phyloP scores from a whole-genome alignment of 1,139 yeast genomes.

The Scheffersomyces lignicola region DNA sequence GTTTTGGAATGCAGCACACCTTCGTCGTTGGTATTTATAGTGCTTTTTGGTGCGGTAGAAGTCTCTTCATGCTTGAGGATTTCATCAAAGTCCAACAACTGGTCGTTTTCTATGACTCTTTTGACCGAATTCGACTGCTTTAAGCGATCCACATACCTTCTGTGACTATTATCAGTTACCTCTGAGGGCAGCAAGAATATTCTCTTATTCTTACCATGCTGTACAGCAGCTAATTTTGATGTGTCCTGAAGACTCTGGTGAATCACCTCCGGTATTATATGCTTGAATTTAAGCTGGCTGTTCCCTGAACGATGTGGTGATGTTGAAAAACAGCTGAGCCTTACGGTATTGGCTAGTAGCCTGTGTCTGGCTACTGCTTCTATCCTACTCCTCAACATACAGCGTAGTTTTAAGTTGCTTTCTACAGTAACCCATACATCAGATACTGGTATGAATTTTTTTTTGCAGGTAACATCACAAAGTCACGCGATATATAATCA shows the following conservation, averaged over 20 bases:
- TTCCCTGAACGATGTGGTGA: not conserved
- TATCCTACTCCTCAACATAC: not conserved
- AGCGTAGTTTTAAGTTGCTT: too few species aligned
- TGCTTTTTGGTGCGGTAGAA: too few species aligned
- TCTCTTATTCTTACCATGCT: slow-evolving; percentile 7
- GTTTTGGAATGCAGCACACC: too few species aligned
- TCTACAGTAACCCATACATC: too few species aligned
- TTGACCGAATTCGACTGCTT: not conserved
- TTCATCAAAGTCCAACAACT: too few species aligned
- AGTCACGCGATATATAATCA: too few species aligned
- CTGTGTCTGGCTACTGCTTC: not conserved
- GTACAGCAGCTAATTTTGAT: slow-evolving; percentile 10
- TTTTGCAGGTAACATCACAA: too few species aligned
- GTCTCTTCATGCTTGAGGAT: not conserved
- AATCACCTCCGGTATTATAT: slow-evolving; percentile 11
- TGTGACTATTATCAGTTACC: slow-evolving; percentile 5
- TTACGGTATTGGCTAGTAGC: too few species aligned
- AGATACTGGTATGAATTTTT: too few species aligned
- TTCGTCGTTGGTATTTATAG: too few species aligned
- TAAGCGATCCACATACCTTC: slow-evolving; percentile 15
- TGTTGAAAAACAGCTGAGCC: not conserved
- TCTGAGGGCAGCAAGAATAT: slow-evolving; percentile 10
- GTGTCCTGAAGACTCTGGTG: slow-evolving; percentile 18
- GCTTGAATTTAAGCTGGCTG: not conserved
- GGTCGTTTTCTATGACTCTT: not conserved